Evolutionary conservation across 148 eudicot species (phyloP), one percentile per base, ranked within the genome.

Genomic region (Rhododendron kiyosumense): DNA sequence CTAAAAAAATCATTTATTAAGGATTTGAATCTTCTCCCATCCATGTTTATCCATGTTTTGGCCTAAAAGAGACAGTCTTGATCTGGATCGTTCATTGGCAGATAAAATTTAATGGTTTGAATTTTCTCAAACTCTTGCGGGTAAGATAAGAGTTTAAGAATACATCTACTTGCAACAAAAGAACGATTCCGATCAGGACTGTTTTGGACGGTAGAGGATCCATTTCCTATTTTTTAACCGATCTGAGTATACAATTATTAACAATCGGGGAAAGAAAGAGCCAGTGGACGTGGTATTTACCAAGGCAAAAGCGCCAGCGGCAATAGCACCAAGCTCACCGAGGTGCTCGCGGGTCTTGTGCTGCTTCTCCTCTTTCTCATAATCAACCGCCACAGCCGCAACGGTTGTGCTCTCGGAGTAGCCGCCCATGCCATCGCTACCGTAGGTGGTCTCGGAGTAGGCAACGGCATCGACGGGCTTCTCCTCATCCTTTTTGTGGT

Each of bases 271-370:
- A 52, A 52, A 52, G 5, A 14, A 52, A 20, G 17, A 52, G 4
- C 18, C 57, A 52, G 57, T 52, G 45, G 7, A 6, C 45, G 45
- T 22, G 22, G 65, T 30, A 30, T 28, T 65, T 90, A 90, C 93
- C 91, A 92, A 84, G 54, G 93, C 93, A 85, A 78, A 91, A 63
- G 89, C 92, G 80, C 91, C 93, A 32, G 92, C 93, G 75, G 90
- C 90, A 36, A 85, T 11, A 43, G 91, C 87, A 1, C 92, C 87
- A 67, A 86, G 88, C 87, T 86, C 88, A 67, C 93, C 87, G 41
- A 90, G 78, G 15, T 86, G 83, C 43, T 85, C 85, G 17, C 61
- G 85, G 78, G 61, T 71, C 71, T 89, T 91, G 89, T 91, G 91
- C 81, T 90, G 88, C 84, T 91, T 91, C 83, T 67, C 46, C 84